Percentiles rank a stretch among this genome's conserved stretches.
These are phyloP conservation scores for Fonsecaea erecta DNA, from an alignment of 2,329 filamentous ascomycete genomes.

Conservation along the genomic window DNA sequence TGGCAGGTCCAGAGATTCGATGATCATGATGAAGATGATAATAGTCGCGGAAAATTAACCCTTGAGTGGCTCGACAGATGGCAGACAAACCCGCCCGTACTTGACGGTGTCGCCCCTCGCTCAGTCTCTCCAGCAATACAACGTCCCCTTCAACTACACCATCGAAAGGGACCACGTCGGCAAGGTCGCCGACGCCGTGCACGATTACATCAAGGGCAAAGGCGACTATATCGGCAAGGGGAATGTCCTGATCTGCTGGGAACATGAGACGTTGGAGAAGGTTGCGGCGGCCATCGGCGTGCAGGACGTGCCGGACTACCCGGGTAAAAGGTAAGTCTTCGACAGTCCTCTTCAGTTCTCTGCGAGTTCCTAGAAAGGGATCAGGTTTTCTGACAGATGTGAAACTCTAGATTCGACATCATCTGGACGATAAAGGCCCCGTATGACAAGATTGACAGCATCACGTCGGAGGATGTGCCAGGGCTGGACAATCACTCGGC, in stretches of 20 bases:
- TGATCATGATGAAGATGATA: no score
- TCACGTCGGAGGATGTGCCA: slow-evolving; percentile 19
- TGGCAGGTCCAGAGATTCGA: no score
- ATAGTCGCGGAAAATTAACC: background rate
- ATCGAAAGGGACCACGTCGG: slow-evolving; percentile 57
- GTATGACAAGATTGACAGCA: slow-evolving; percentile 17
- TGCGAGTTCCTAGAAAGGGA: background rate
- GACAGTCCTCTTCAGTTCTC: background rate
- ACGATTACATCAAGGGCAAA: slow-evolving; percentile 46
- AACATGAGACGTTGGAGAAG: slow-evolving; percentile 59
- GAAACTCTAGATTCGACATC: slow-evolving; percentile 20
- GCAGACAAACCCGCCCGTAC: slow-evolving; percentile 58
- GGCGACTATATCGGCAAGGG: slow-evolving; percentile 53
- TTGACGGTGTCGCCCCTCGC: slow-evolving; percentile 64
- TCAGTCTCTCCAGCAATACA: slow-evolving; percentile 30
- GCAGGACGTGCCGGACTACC: slow-evolving; percentile 56
- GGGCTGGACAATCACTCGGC: slow-evolving; percentile 16
- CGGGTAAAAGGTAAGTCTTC: slow-evolving; percentile 49
- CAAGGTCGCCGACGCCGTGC: slow-evolving; percentile 54
- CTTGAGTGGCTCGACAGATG: slow-evolving; percentile 44
- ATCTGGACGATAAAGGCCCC: slow-evolving; percentile 26
- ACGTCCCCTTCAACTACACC: slow-evolving; percentile 17
- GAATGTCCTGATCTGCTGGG: slow-evolving; percentile 68
- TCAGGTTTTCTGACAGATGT: background rate
- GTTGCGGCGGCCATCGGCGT: slow-evolving; percentile 60